Conservation (phyloP, 2,329 filamentous ascomycete genomes). For the Apiospora phragmitis region DNA sequence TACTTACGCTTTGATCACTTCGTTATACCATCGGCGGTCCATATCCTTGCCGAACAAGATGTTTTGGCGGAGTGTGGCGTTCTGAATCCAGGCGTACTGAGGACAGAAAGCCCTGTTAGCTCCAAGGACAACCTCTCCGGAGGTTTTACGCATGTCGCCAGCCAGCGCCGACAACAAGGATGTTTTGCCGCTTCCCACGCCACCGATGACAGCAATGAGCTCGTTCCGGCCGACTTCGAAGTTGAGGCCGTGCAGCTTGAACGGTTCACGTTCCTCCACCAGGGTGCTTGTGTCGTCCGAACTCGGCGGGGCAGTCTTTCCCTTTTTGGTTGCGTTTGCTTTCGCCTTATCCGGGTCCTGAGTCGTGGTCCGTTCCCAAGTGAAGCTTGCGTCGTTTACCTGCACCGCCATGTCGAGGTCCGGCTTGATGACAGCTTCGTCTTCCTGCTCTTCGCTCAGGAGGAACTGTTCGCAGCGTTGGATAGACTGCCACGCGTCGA, state of each 20-base stretch:
- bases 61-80: conserved; percentile 82
- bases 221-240: conserved; percentile 73
- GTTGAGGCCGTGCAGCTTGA: conserved; percentile 69
- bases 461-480: conserved; percentile 87
- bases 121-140: conserved; percentile 72
- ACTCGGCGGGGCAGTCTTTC: conserved; percentile 38
- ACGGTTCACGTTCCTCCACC: conserved; percentile 63
- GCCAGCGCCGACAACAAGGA: conserved; percentile 86
- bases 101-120: conserved; percentile 87
- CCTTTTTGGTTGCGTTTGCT: conserved; percentile 44
- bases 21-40: conserved; percentile 75
- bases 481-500: conserved; percentile 85
- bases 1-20: conserved; percentile 75
- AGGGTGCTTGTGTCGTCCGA: conserved; percentile 53
- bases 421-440: conserved; percentile 59
- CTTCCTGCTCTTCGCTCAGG: conserved; percentile 78
- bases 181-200: conserved; percentile 88
- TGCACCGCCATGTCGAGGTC: conserved; percentile 70
- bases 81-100: conserved; percentile 98
- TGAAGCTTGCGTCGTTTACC: conserved; percentile 74
- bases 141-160: conserved; percentile 88
- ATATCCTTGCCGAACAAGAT: conserved; percentile 85
- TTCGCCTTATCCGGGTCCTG: conserved; percentile 53
- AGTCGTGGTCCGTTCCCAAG: conserved; percentile 74
- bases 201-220: conserved; percentile 80